Evolutionary conservation across 441 rosid genomes (phyloP), one percentile per base, ranked within the genome.

Genomic region (Syzygium malaccense): DNA sequence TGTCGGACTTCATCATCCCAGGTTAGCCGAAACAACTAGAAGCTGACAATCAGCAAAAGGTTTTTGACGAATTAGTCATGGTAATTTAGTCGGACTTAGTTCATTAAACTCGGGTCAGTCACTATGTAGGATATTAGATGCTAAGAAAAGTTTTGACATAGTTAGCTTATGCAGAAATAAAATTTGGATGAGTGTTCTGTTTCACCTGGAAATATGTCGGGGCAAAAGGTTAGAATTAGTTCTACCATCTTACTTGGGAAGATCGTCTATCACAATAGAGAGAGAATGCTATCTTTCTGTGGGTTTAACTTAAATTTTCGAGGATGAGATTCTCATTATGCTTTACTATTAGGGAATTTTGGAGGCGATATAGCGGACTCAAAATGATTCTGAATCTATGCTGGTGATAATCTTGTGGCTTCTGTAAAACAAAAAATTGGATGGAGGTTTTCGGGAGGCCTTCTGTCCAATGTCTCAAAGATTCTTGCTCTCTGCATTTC

Each of bases 11-110:
- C n/a, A 23, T 41, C 51, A 0, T 37, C 49, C 80, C 80, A 5
- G 28, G 2, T 3, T 71, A 71, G 80, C 80, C 37, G 49, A 71
- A 5, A 71, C 49, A 0, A 75, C 0, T 0, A 0, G 83, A 11
- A 0, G 17, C 49, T 71, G 83, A 71, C 3, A 20, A 41, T 75
- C 1, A 2, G 83, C 83, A 25, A 0, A 25, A 41, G 51, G 83
- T 23, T 75, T 75, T 20, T 37, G 17, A 37, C 12, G 17, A 0
- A 75, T 75, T 75, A 41, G 28, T 37, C n/a, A 0, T n/a, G 0
- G 2, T 12, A 3, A 75, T 37, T 20, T 75, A 75, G 51, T 37
- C 23, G n/a, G 51, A 75, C 51, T 75, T 41, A 20, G 51, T 75
- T 41, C 83, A 37, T 75, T 37, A 23, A 37, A 20, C 5, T 75